Percentiles rank a stretch among this genome's conserved stretches.
Evolutionary conservation across 768 basidiomycete genomes (phyloP).

Genomic region (Leccinum obscurum): DNA sequence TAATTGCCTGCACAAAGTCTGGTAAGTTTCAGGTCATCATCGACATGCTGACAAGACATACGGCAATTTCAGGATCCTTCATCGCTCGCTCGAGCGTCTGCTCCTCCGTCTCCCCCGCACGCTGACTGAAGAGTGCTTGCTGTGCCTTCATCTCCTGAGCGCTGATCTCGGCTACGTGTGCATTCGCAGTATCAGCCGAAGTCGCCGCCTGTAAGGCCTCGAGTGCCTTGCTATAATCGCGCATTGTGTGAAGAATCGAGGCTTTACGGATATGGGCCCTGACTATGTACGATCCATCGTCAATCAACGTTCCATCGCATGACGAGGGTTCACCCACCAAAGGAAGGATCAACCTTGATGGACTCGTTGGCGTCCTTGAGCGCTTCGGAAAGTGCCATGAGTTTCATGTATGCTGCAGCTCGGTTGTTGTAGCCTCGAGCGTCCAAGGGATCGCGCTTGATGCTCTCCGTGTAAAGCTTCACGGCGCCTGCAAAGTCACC

Average conservation of each 20-base stretch:
- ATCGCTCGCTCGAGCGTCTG: constrained; percentile 92
- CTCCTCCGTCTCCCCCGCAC: constrained; percentile 86
- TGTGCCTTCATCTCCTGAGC: constrained; percentile 80
- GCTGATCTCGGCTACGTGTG: constrained; percentile 83
- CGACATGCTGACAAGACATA: constrained; percentile 40
- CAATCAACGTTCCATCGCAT: not conserved
- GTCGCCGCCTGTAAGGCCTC: constrained; percentile 78
- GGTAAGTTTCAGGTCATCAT: constrained; percentile 7
- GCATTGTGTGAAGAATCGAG: constrained; percentile 84
- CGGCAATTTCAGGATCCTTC: constrained; percentile 95
- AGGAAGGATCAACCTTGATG: constrained; percentile 85
- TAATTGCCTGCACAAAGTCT: constrained; percentile 58
- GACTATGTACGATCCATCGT: constrained; percentile 38
- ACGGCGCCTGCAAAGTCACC: constrained; percentile 93
- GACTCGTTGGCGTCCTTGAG: constrained; percentile 95
- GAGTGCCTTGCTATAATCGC: constrained; percentile 85
- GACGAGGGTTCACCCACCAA: constrained; percentile 50
- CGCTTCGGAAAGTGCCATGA: constrained; percentile 90
- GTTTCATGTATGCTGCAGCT: constrained; percentile 96
- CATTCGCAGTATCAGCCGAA: constrained; percentile 75
- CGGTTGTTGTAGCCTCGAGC: constrained; percentile 96
- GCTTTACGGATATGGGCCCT: constrained; percentile 96
- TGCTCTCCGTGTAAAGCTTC: constrained; percentile 91
- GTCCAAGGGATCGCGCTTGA: constrained; percentile 92
- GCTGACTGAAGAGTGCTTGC: constrained; percentile 74